Evolutionary conservation across 2,329 filamentous ascomycete genomes (phyloP).

Genomic region (Xylaria sp.): DNA sequence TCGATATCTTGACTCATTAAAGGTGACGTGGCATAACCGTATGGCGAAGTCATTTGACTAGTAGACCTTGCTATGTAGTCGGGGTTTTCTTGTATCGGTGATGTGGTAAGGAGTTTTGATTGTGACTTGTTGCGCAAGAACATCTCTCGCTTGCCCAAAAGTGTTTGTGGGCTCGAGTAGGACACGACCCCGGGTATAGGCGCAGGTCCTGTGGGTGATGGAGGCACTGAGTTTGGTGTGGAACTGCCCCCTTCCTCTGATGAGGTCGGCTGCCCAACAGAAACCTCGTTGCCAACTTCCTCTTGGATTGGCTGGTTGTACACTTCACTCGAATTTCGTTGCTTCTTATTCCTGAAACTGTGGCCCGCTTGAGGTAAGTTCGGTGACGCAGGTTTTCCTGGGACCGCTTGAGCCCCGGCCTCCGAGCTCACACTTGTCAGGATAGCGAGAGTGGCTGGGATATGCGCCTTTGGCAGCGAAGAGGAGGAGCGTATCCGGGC

Average conservation of each 20-base stretch:
- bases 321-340: constrained; percentile 47
- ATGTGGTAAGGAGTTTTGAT: constrained; percentile 51
- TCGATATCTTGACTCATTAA: constrained; percentile 63
- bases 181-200: constrained; percentile 61
- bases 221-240: constrained; percentile 30
- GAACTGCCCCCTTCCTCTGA: constrained; percentile 41
- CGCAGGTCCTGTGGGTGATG: constrained; percentile 39
- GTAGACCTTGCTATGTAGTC: constrained; percentile 42
- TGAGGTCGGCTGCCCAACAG: constrained; percentile 33
- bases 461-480: constrained; percentile 27
- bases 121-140: constrained; percentile 65
- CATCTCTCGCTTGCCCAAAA: constrained; percentile 66
- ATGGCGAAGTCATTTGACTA: constrained; percentile 58
- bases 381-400: constrained; percentile 19
- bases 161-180: constrained; percentile 64
- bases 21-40: constrained; percentile 51
- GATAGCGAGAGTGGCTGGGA: constrained; percentile 31
- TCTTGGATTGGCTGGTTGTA: constrained; percentile 58
- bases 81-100: constrained; percentile 44
- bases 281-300: constrained; percentile 49
- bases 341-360: constrained; percentile 42
- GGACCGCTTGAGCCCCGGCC: neutral
- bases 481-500: constrained; percentile 40
- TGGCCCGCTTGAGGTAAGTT: constrained; percentile 37
- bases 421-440: constrained; percentile 26